Evolutionary conservation across 768 basidiomycete species (phyloP).

Genomic region (Clitopilus passeckerianus): DNA sequence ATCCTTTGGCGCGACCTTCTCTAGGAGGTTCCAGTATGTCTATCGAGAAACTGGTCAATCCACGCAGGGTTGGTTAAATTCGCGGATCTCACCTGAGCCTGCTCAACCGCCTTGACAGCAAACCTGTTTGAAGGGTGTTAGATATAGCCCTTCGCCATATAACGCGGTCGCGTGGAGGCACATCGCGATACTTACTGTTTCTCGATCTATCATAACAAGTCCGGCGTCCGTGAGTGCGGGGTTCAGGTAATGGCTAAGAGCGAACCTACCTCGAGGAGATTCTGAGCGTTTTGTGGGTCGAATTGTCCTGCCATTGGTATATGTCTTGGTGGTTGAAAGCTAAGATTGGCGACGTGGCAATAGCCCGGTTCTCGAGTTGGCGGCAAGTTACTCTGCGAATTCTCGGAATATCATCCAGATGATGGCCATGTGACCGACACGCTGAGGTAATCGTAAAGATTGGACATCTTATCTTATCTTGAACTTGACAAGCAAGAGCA

Average conservation of each 20-base stretch:
- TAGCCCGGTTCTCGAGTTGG: background rate
- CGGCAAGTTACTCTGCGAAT: background rate
- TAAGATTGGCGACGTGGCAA: background rate
- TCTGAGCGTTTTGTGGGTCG: constrained; percentile 90
- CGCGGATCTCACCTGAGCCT: constrained; percentile 71
- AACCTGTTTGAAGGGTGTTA: constrained; percentile 40
- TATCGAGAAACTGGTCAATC: constrained; percentile 22
- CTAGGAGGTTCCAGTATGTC: constrained; percentile 95
- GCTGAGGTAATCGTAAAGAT: background rate
- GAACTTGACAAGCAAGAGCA: background rate
- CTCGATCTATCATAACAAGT: constrained; percentile 64
- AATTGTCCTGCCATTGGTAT: constrained; percentile 39
- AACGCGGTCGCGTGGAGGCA: background rate
- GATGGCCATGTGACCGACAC: background rate
- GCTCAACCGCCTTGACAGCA: constrained; percentile 94
- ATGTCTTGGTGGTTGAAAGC: background rate
- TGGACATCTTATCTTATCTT: background rate
- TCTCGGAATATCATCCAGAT: background rate
- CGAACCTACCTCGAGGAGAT: constrained; percentile 71
- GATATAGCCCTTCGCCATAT: background rate
- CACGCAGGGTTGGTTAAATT: background rate
- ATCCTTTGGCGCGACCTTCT: constrained; percentile 69
- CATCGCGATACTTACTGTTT: constrained; percentile 67
- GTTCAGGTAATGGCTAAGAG: constrained; percentile 4
- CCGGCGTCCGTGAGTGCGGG: constrained; percentile 1